A percentile compares a stretch with the other conserved stretches of the same genome.
These are phyloP conservation scores for Cryphonectria radicalis DNA, from an alignment of 2,329 filamentous ascomycete genomes.

Conservation along the genomic window DNA sequence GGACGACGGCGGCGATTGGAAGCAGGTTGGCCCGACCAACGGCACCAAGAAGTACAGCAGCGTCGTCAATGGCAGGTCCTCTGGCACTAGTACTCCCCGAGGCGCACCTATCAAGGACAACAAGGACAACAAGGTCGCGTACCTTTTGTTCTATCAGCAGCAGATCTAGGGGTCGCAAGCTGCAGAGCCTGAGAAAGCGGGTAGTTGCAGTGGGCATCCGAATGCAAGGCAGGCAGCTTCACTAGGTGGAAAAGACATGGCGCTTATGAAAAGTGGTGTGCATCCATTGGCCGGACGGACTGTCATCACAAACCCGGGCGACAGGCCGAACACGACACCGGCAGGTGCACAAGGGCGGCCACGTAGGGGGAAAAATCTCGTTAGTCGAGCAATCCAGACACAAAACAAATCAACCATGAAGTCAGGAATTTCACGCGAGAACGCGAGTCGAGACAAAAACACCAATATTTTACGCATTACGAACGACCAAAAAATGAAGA, in stretches of 20 bases:
- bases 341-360: background rate
- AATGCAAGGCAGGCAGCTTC: background rate
- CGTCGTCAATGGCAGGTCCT: constrained; percentile 67
- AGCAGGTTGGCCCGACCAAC: constrained; percentile 71
- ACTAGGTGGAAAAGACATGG: background rate
- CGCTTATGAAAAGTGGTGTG: background rate
- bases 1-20: constrained; percentile 72
- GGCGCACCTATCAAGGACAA: constrained; percentile 64
- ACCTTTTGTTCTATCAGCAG: constrained; percentile 88
- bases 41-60: constrained; percentile 77
- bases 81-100: constrained; percentile 56
- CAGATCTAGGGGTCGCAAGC: constrained; percentile 18
- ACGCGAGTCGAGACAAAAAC: background rate
- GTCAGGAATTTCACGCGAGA: background rate
- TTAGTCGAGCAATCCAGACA: background rate
- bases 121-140: constrained; percentile 92
- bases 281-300: background rate
- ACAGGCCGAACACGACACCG: background rate
- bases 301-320: background rate
- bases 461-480: background rate
- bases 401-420: background rate
- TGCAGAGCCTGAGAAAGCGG: background rate
- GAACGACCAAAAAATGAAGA: background rate
- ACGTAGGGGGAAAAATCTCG: background rate
- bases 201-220: background rate